These are phyloP conservation scores for Globisporangium camurandrum DNA, from an alignment of 352 stramenopile genomes.

Conservation along the genomic window DNA sequence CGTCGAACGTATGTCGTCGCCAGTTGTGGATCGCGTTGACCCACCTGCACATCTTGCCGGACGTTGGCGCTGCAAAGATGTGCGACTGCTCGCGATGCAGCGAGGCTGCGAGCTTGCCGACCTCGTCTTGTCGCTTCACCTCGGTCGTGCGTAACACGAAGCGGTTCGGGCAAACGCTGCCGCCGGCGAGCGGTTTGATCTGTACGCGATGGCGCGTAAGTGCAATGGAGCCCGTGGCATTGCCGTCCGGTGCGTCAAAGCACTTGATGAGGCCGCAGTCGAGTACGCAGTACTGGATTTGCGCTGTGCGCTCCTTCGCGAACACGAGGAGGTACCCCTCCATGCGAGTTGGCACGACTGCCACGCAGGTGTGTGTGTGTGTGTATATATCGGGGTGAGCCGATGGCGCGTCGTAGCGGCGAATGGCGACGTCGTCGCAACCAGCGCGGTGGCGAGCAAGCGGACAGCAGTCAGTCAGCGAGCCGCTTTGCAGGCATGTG, in stretches of 20 bases:
- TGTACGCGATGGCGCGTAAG: slow-evolving; percentile 63
- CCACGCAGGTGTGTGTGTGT: not conserved
- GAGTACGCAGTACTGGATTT: slow-evolving; percentile 58
- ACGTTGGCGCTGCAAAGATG: slow-evolving; percentile 45
- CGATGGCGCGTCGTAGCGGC: not conserved
- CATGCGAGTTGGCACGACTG: slow-evolving; percentile 20
- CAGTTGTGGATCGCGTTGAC: slow-evolving; percentile 68
- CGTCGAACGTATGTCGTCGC: slow-evolving; percentile 54
- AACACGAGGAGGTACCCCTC: slow-evolving; percentile 71
- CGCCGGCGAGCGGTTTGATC: slow-evolving; percentile 33
- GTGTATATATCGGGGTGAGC: not conserved
- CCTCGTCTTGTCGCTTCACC: slow-evolving; percentile 45
- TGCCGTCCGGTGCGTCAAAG: slow-evolving; percentile 31
- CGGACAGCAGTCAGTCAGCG: too few relatives aligned
- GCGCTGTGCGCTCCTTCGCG: slow-evolving; percentile 29
- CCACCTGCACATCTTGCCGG: slow-evolving; percentile 55
- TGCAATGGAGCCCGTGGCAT: slow-evolving; percentile 27
- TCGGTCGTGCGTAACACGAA: slow-evolving; percentile 45
- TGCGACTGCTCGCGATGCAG: slow-evolving; percentile 23
- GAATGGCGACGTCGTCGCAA: not conserved
- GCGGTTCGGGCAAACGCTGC: slow-evolving; percentile 57
- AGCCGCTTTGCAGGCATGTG: too few relatives aligned
- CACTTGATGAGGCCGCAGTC: slow-evolving; percentile 55
- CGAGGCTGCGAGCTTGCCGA: slow-evolving; percentile 27
- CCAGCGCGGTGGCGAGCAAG: not conserved